Base-by-base conservation (phyloP, 2,329 filamentous ascomycete species). In the Dactylellina leptospora region DNA sequence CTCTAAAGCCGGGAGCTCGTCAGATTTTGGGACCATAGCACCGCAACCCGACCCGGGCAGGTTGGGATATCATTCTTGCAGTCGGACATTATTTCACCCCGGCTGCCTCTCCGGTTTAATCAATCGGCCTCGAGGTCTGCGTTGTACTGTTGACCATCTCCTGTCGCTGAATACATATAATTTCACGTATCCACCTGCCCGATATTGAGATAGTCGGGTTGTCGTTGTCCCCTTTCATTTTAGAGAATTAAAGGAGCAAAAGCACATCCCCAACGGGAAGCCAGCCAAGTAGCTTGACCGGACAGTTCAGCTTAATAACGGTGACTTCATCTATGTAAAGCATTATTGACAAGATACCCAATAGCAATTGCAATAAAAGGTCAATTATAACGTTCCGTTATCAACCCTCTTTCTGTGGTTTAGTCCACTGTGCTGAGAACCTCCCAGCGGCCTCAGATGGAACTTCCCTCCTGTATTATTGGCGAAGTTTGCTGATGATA, bases 121-220 rank as follows among this genome's bases (percentile, higher is more conserved):
- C 25, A 38, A 38, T 56, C 27, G 40, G 50, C 50, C 40, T 48
- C 16, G 42, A 22, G 22, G 28, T 44, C 16, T 40, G 28, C 4
- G 8, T 25, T 11, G 2, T 4, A 4, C 2, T 25, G n/a, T 40
- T 54, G 27, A 4, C 4, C 25, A 18, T 51, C 30, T 25, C 30
- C 18, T 54, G 38, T n/a, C 30, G 30, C 30, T 11, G 2, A 23
- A 48, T 48, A 25, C 10, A 20, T 18, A 25, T 40, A 28, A 28
- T n/a, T 60, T 40, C 27, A 18, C 27, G 64, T 40, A 58, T 51
- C 42, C 64, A 70, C 64, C 56, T 70, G 64, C 64, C 64, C 36
- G 64, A 62, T 62, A 51, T 38, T 48, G 55, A 13, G 61, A 44
- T 58, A n/a, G 13, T 42, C 27, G 6, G 53, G 40, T 45, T 53